A percentile compares a stretch with the other conserved stretches of the same genome.
Evolutionary conservation across 2,329 filamentous ascomycete species (phyloP).

Genomic region (Zasmidium citrigriseum): DNA sequence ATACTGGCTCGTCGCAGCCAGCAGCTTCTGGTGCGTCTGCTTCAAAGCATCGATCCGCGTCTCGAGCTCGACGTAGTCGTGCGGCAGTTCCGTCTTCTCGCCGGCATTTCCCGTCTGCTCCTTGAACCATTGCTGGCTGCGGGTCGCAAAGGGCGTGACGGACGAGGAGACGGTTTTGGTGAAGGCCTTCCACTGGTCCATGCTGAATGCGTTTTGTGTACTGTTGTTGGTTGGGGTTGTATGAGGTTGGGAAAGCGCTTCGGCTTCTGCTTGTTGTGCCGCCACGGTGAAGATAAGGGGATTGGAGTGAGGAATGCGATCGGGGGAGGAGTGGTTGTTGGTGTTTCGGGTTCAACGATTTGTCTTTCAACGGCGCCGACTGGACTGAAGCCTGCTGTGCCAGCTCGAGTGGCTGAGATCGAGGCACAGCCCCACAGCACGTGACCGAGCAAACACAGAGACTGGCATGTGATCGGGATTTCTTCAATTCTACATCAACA

Average conservation of each 20-base stretch:
- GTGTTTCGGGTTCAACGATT: not conserved
- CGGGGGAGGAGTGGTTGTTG: not conserved
- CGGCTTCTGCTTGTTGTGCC: conserved; percentile 5
- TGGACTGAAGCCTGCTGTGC: no score
- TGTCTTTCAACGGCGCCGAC: not conserved
- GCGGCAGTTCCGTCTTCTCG: conserved; percentile 96
- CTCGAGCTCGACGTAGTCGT: conserved; percentile 97
- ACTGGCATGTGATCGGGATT: not conserved
- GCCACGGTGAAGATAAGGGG: not conserved
- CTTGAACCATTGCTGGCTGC: conserved; percentile 96
- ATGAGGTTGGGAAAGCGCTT: not conserved
- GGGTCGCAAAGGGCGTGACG: conserved; percentile 88
- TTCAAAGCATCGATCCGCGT: conserved; percentile 98
- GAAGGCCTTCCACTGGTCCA: conserved; percentile 70
- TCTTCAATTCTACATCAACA: no score
- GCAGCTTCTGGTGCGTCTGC: conserved; percentile 94
- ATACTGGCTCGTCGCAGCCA: conserved; percentile 95
- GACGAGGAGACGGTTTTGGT: conserved; percentile 66
- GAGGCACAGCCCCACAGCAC: not conserved
- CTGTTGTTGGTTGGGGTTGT: not conserved
- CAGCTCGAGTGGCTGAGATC: no score
- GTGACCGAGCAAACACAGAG: conserved; percentile 1
- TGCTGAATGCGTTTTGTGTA: conserved; percentile 33
- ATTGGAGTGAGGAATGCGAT: not conserved
- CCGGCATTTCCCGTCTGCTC: conserved; percentile 94